Conservation (phyloP, 768 basidiomycete species). For the Steccherinum ochraceum region DNA sequence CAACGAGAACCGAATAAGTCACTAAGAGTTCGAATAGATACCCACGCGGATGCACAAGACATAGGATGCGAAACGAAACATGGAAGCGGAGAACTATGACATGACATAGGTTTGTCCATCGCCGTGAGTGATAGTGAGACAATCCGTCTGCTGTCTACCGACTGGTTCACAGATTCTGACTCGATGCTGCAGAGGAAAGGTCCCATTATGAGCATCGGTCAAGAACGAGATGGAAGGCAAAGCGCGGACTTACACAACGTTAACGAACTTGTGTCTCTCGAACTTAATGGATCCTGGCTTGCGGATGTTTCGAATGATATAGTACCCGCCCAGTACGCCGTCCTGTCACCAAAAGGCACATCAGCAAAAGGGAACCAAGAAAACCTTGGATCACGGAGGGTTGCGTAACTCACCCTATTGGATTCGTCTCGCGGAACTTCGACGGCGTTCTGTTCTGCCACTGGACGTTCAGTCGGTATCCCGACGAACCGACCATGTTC, state of each 20-base stretch:
- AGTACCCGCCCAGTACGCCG: constrained; percentile 44
- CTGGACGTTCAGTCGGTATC: constrained; percentile 36
- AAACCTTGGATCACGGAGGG: neutral
- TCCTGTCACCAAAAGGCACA: constrained; percentile 25
- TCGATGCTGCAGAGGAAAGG: constrained; percentile 30
- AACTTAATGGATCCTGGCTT: constrained; percentile 32
- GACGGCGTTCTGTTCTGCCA: constrained; percentile 41
- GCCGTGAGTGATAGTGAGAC: constrained; percentile 44
- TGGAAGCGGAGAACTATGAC: neutral
- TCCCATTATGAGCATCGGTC: no score
- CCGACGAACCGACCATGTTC: constrained; percentile 33
- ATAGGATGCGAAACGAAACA: no score
- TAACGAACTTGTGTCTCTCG: constrained; percentile 45
- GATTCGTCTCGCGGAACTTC: constrained; percentile 35
- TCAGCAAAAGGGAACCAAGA: constrained; percentile 2
- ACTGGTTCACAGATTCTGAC: constrained; percentile 29
- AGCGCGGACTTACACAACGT: constrained; percentile 36
- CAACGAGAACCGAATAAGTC: neutral
- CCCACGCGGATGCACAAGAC: neutral
- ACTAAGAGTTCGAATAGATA: neutral
- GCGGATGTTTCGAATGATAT: constrained; percentile 44
- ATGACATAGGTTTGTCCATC: constrained; percentile 28
- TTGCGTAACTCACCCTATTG: constrained; percentile 34
- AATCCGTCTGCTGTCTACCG: constrained; percentile 41
- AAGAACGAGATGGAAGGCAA: neutral